phyloP scores from a whole-genome alignment of 257 asterid genomes.

The Solanum clarkiae region DNA sequence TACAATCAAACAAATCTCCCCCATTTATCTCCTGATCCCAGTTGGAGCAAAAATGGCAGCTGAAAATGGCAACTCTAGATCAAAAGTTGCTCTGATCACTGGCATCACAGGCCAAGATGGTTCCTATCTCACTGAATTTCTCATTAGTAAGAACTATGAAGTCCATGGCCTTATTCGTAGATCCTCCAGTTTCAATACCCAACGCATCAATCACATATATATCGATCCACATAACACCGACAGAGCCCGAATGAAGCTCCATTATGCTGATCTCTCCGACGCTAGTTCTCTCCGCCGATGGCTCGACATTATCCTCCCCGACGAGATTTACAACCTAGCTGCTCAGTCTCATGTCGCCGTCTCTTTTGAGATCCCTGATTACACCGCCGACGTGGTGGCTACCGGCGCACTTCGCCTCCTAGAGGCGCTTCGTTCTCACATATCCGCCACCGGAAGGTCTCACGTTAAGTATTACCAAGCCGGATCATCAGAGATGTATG shows the following conservation, averaged over 20 bases:
- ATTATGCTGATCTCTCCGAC: slow-evolving; percentile 90
- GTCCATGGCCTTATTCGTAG: slow-evolving; percentile 97
- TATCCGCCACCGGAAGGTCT: slow-evolving; percentile 66
- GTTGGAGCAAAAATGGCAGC: slow-evolving; percentile 9
- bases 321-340: slow-evolving; percentile 95
- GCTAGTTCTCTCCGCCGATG: slow-evolving; percentile 99
- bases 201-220: slow-evolving; percentile 90
- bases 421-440: slow-evolving; percentile 87
- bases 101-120: slow-evolving; percentile 99
- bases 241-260: slow-evolving; percentile 91
- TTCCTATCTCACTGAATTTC: slow-evolving; percentile 85
- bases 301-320: slow-evolving; percentile 82
- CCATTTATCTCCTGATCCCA: neutral
- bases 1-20: neutral
- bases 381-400: slow-evolving; percentile 97
- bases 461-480: slow-evolving; percentile 82
- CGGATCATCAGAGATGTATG: slow-evolving; percentile 98
- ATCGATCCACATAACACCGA: slow-evolving; percentile 92
- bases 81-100: slow-evolving; percentile 84
- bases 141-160: slow-evolving; percentile 64
- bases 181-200: slow-evolving; percentile 95
- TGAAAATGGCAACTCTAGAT: slow-evolving; percentile 21
- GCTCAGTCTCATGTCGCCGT: slow-evolving; percentile 99
- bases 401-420: slow-evolving; percentile 95
- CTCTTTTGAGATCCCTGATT: slow-evolving; percentile 96